Percentiles rank a stretch among this genome's conserved stretches.
Conservation (phyloP, 495 filamentous ascomycete species). For the Glonium stellatum region DNA sequence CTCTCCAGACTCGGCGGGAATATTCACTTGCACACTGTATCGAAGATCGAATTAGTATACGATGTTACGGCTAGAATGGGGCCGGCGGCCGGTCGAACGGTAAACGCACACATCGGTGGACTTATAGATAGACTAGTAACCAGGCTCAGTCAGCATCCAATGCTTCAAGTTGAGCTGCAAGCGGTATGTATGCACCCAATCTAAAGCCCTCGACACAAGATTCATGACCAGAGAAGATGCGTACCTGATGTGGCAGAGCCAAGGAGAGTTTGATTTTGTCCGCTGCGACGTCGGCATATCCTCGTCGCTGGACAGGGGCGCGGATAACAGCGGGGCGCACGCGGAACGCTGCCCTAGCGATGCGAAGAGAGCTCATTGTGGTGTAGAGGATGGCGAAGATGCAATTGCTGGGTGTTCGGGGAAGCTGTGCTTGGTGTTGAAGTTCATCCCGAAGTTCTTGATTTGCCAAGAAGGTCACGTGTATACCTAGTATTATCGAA, state of each 20-base stretch:
- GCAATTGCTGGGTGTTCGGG: constrained; percentile 24
- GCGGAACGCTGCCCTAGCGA: constrained; percentile 79
- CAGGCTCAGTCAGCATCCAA: constrained; percentile 12
- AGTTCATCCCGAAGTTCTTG: constrained; percentile 2
- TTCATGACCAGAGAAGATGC: constrained; percentile 23
- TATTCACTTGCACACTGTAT: constrained; percentile 92
- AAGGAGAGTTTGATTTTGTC: constrained; percentile 98
- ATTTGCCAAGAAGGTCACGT: neutral
- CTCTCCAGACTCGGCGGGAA: constrained; percentile 94
- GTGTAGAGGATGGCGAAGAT: constrained; percentile 20
- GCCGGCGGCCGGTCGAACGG: constrained; percentile 15
- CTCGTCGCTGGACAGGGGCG: constrained; percentile 69
- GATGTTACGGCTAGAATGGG: neutral
- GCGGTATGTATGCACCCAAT: neutral
- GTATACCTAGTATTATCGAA: neutral
- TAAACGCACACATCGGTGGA: constrained; percentile 65
- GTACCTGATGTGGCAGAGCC: constrained; percentile 95
- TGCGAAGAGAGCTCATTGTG: constrained; percentile 83
- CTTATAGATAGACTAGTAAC: constrained; percentile 60
- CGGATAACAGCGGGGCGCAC: constrained; percentile 63
- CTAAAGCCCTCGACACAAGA: neutral
- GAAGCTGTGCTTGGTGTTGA: constrained; percentile 11
- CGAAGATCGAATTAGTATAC: constrained; percentile 20
- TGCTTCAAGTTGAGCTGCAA: neutral
- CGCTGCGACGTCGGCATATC: constrained; percentile 87